Evolutionary conservation across 441 rosid genomes (phyloP).

Genomic region (Hura crepitans): DNA sequence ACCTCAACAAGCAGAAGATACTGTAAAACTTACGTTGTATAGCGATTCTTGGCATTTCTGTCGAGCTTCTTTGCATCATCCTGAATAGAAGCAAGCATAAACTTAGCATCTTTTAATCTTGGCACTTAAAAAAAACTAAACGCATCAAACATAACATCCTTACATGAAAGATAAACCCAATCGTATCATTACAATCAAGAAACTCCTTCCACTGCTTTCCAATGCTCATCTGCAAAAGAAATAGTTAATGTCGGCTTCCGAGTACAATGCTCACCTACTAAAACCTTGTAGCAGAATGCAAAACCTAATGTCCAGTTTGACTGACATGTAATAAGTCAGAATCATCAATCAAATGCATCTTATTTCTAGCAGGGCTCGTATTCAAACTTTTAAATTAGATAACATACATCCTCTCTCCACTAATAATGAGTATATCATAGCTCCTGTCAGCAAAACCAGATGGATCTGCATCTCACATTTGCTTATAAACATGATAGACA

Average conservation of each 20-base stretch:
- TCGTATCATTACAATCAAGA: slow-evolving; percentile 51
- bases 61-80: slow-evolving; percentile 69
- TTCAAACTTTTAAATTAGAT: background rate
- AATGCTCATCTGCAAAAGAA: slow-evolving; percentile 56
- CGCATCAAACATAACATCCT: slow-evolving; percentile 6
- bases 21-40: slow-evolving; percentile 39
- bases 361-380: too few species aligned
- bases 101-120: too few species aligned
- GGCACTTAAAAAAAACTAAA: background rate
- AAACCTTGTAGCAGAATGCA: background rate
- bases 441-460: too few species aligned
- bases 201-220: slow-evolving; percentile 89
- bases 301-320: background rate
- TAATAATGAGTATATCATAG: too few species aligned
- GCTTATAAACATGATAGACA: background rate
- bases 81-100: slow-evolving; percentile 31
- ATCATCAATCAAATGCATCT: too few species aligned
- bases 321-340: background rate
- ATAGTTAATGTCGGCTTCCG: background rate
- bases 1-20: background rate
- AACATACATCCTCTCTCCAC: background rate
- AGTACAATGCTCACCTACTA: too few species aligned
- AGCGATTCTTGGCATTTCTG: slow-evolving; percentile 51
- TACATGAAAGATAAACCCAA: slow-evolving; percentile 82
- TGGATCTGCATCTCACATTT: too few species aligned